Conservation (phyloP, 148 eudicot species). For the Silene latifolia region DNA sequence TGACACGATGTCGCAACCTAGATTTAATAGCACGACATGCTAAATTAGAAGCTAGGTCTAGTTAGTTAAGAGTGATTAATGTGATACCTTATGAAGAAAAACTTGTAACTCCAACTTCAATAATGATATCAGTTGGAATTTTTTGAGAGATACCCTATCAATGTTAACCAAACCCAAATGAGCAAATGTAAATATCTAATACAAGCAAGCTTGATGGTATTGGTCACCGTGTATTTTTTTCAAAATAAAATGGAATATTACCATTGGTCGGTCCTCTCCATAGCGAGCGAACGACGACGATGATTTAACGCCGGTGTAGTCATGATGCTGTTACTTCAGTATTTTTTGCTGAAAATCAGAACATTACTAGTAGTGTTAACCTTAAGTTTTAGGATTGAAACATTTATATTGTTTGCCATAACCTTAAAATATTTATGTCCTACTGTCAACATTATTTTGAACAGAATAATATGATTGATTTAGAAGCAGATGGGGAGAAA, state of each 20-base stretch:
- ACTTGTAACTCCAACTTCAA: conserved; percentile 59
- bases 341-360: background rate
- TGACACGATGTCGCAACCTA: too few relatives aligned
- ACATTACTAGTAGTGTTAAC: background rate
- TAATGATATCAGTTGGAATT: conserved; percentile 71
- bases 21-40: too few relatives aligned
- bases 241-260: conserved; percentile 17
- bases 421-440: too few relatives aligned
- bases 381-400: too few relatives aligned
- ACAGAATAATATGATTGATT: too few relatives aligned
- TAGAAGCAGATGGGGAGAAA: too few relatives aligned
- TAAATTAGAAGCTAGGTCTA: too few relatives aligned
- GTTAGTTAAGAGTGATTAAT: background rate
- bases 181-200: background rate
- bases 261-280: conserved; percentile 98
- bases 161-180: background rate
- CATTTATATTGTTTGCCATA: too few relatives aligned
- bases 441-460: too few relatives aligned
- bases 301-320: conserved; percentile 35
- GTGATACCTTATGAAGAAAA: conserved; percentile 79
- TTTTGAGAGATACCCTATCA: conserved; percentile 89
- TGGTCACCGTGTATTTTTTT: too few relatives aligned
- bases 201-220: background rate
- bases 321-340: conserved; percentile 25
- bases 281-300: conserved; percentile 66